Base-by-base conservation (phyloP, 2,329 filamentous ascomycete genomes). In the Claviceps paspali region DNA sequence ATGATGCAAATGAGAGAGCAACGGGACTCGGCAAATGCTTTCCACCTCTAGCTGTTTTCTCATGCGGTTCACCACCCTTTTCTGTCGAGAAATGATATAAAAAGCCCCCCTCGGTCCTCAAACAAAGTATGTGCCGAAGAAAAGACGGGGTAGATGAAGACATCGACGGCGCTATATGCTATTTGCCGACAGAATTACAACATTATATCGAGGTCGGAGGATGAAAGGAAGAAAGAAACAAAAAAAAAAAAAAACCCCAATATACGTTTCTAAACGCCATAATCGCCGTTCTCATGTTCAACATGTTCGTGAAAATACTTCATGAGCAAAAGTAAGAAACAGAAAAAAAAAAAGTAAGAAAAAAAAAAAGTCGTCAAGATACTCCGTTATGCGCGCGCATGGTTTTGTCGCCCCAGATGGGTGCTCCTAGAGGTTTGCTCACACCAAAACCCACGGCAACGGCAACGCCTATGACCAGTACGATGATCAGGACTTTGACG, bases 391-490 rank as follows among this genome's bases (percentile, higher is more conserved):
- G n/a, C n/a, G n/a, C n/a, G 10, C 33, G 31, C 34, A 22, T 33
- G 17, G 23, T 34, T 5, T 38, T 38, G 28, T 55, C 54, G 50
- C 63, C 54, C 72, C 72, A 77, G 45, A 76, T 70, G 12, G 64
- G 62, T n/a, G 72, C 72, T 10, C 68, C 66, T 1, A 76, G 59
- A 3, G 70, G 65, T 53, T 72, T 76, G 61, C 70, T 76, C 45
- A 78, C 61, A 34, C 73, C 73, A 32, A 78, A 62, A 17, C 73
- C 73, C 17, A 78, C 56, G 30, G 61, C 68, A 8, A 76, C 62
- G 11, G 67, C 70, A 35, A 68, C 52, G 35, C 69, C 69, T 5
- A 76, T 50, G 15, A 75, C 59, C 19, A 75, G 50, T 4, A 73
- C 43, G 3, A 60, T 60, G 33, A 75, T 65, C 30, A 65, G 45